Percentiles rank a stretch among this genome's conserved stretches.
These are phyloP conservation scores for Baorangia bicolor DNA, from an alignment of 768 basidiomycete species.

Conservation along the genomic window DNA sequence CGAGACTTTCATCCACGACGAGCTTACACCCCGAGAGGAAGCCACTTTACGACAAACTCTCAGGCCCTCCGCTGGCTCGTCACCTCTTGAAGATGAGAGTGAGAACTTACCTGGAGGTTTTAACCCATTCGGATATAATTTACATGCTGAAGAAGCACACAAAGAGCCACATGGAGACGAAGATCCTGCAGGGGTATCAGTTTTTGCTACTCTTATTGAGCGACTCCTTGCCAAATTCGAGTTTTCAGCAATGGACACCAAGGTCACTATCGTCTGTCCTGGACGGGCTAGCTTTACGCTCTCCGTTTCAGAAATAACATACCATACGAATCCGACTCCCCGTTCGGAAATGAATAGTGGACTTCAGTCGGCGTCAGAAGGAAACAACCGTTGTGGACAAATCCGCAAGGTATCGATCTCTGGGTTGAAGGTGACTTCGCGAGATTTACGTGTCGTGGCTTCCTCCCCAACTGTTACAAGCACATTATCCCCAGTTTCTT, in stretches of 20 bases:
- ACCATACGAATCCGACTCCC: slow-evolving; percentile 41
- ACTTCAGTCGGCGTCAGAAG: slow-evolving; percentile 13
- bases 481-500: slow-evolving; percentile 29
- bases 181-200: slow-evolving; percentile 73
- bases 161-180: slow-evolving; percentile 37
- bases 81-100: slow-evolving; percentile 34
- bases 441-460: slow-evolving; percentile 37
- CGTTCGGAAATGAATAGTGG: slow-evolving; percentile 28
- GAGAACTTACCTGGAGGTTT: slow-evolving; percentile 66
- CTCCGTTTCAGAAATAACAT: slow-evolving; percentile 55
- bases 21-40: slow-evolving; percentile 71
- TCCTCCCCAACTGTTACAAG: slow-evolving; percentile 20
- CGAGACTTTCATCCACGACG: slow-evolving; percentile 83
- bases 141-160: slow-evolving; percentile 35
- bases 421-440: slow-evolving; percentile 54
- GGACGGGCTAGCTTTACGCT: slow-evolving; percentile 61
- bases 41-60: slow-evolving; percentile 69
- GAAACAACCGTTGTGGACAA: slow-evolving; percentile 23
- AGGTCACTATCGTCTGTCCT: slow-evolving; percentile 67
- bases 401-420: slow-evolving; percentile 53
- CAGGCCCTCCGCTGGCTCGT: slow-evolving; percentile 41
- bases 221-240: slow-evolving; percentile 75
- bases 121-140: slow-evolving; percentile 45
- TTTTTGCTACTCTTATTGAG: slow-evolving; percentile 81
- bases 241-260: slow-evolving; percentile 68